Evolutionary conservation across 345 rosid genomes (phyloP).

Genomic region (Gossypioides kirkii): DNA sequence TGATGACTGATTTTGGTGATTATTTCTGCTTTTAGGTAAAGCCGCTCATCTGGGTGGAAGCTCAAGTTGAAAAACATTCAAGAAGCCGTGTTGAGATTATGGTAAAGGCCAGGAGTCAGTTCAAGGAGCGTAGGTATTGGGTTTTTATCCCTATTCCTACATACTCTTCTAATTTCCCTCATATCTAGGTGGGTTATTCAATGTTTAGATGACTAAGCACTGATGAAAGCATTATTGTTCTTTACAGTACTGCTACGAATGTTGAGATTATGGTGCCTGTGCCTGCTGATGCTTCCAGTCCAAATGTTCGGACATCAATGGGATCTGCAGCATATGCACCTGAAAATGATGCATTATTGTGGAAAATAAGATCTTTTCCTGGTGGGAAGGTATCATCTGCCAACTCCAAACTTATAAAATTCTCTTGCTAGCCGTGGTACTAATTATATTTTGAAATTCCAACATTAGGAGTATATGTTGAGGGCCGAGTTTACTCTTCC

Average conservation of each 20-base stretch:
- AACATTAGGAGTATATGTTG: constrained; percentile 72
- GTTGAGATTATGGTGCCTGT: constrained; percentile 68
- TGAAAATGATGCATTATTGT: constrained; percentile 62
- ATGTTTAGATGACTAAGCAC: constrained; percentile 4
- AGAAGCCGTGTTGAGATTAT: constrained; percentile 87
- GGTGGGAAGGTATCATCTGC: constrained; percentile 65
- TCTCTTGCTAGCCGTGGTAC: neutral
- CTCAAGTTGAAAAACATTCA: constrained; percentile 85
- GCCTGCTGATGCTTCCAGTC: constrained; percentile 83
- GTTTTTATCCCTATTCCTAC: neutral
- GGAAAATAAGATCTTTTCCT: constrained; percentile 83
- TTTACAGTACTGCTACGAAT: constrained; percentile 63
- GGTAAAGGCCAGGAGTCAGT: constrained; percentile 91
- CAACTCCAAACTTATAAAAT: constrained; percentile 1
- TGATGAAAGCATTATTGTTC: constrained; percentile 13
- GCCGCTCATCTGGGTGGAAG: constrained; percentile 95
- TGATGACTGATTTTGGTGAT: neutral
- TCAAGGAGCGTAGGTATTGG: constrained; percentile 84
- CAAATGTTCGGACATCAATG: constrained; percentile 81
- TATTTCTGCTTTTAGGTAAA: constrained; percentile 53
- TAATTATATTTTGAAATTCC: constrained; percentile 7
- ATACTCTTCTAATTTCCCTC: neutral
- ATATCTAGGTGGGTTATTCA: neutral
- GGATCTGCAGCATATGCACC: constrained; percentile 88
- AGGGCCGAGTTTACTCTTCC: constrained; percentile 84